These are phyloP conservation scores for Reutealis trisperma DNA, from an alignment of 345 rosid species.

Conservation along the genomic window DNA sequence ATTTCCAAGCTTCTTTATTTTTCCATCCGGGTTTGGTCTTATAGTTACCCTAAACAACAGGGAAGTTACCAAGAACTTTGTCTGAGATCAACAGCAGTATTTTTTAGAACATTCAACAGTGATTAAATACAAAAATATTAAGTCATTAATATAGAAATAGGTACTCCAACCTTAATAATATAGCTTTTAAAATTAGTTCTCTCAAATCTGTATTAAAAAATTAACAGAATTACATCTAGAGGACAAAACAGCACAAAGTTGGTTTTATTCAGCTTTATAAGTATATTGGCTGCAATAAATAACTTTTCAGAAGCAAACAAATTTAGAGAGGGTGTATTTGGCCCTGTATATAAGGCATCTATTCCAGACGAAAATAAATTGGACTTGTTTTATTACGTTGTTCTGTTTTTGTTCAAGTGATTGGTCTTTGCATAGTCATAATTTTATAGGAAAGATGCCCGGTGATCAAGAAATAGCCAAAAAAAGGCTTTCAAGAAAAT, in stretches of 20 bases:
- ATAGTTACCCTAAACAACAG: neutral
- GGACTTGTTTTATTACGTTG: neutral
- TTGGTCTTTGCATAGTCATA: neutral
- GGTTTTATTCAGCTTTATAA: conserved; percentile 3
- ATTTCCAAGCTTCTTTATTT: neutral
- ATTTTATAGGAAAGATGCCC: conserved; percentile 6
- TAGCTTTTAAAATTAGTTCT: no score
- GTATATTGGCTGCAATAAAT: conserved; percentile 14
- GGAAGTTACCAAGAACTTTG: neutral
- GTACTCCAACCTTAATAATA: no score
- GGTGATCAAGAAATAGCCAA: conserved; percentile 7
- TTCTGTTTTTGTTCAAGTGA: no score
- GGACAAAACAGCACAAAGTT: neutral
- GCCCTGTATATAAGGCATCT: conserved; percentile 23
- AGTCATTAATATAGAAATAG: no score
- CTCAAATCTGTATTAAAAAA: no score
- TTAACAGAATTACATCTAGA: neutral
- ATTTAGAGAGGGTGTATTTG: conserved; percentile 31
- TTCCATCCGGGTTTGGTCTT: neutral
- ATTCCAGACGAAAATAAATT: neutral
- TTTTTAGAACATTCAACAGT: no score
- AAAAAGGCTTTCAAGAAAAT: conserved; percentile 24
- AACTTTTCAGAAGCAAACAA: conserved; percentile 22
- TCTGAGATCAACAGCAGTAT: neutral
- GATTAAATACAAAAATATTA: no score